These are phyloP conservation scores for Ogataea dorogensis DNA, from an alignment of 805 yeast genomes.

Conservation along the genomic window DNA sequence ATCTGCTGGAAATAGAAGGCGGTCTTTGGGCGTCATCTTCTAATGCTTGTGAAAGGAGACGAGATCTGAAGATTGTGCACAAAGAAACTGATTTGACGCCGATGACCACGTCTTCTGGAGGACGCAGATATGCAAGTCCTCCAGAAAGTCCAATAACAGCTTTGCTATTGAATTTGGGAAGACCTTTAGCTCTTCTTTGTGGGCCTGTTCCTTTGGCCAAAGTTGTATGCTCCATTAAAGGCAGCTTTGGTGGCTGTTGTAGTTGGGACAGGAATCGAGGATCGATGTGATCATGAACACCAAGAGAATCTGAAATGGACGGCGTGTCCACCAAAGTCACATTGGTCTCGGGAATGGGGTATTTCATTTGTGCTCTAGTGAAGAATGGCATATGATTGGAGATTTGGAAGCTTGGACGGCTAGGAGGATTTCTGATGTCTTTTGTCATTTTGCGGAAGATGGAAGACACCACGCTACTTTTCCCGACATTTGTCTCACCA, in stretches of 20 bases:
- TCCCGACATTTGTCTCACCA: constrained; percentile 71
- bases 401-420: constrained; percentile 18
- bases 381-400: constrained; percentile 63
- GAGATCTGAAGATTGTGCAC: constrained; percentile 23
- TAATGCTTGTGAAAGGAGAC: background rate
- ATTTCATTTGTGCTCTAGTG: constrained; percentile 54
- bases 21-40: constrained; percentile 1
- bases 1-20: constrained; percentile 26
- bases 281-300: constrained; percentile 31
- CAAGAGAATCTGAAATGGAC: constrained; percentile 23
- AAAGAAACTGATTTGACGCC: constrained; percentile 47
- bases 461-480: constrained; percentile 60
- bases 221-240: too few species aligned
- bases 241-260: too few species aligned
- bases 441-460: too few species aligned
- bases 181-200: too few species aligned
- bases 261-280: constrained; percentile 8
- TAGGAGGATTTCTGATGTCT: too few species aligned
- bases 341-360: constrained; percentile 31
- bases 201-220: too few species aligned
- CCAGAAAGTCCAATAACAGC: constrained; percentile 53
- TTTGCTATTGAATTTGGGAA: constrained; percentile 27
- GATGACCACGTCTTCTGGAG: constrained; percentile 50
- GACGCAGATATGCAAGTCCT: constrained; percentile 46
- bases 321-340: constrained; percentile 43